Evolutionary conservation across 257 asterid species (phyloP).

Genomic region (Mitragyna speciosa): DNA sequence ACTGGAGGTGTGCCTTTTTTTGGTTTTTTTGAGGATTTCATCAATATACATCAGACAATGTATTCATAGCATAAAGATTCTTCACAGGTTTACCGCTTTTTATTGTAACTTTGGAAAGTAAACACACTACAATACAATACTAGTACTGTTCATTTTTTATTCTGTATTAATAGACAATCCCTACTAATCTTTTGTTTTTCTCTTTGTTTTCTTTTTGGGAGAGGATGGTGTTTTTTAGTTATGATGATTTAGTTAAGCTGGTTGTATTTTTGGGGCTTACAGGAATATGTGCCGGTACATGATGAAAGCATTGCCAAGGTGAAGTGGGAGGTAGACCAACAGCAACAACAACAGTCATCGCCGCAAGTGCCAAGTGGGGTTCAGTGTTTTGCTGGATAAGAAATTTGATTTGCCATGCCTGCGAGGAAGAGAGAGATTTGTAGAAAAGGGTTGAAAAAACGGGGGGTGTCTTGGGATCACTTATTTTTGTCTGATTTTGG

Average conservation of each 20-base stretch:
- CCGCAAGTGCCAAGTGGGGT: conserved; percentile 30
- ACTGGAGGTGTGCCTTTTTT: conserved; percentile 49
- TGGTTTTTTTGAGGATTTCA: background rate
- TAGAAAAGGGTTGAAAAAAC: background rate
- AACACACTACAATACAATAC: too few relatives aligned
- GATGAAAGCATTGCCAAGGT: conserved; percentile 47
- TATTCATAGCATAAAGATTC: conserved; percentile 22
- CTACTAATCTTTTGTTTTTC: too few relatives aligned
- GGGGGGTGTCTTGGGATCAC: background rate
- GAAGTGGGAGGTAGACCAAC: conserved; percentile 49
- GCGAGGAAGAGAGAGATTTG: conserved; percentile 12
- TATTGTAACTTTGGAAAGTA: background rate
- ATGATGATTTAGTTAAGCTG: background rate
- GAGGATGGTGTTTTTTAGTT: too few relatives aligned
- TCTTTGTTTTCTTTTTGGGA: too few relatives aligned
- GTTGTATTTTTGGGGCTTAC: background rate
- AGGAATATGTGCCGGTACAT: conserved; percentile 55
- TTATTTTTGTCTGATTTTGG: conserved; percentile 28
- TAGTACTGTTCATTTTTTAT: too few relatives aligned
- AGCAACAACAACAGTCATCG: background rate
- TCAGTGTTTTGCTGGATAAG: conserved; percentile 36
- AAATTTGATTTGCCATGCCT: conserved; percentile 20
- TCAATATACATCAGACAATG: conserved; percentile 33
- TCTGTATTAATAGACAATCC: too few relatives aligned
- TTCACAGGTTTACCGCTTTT: conserved; percentile 21